These are phyloP conservation scores for Marchantia polymorpha DNA, from an alignment of 225 moss, liverwort and hornwort species.

Conservation along the genomic window DNA sequence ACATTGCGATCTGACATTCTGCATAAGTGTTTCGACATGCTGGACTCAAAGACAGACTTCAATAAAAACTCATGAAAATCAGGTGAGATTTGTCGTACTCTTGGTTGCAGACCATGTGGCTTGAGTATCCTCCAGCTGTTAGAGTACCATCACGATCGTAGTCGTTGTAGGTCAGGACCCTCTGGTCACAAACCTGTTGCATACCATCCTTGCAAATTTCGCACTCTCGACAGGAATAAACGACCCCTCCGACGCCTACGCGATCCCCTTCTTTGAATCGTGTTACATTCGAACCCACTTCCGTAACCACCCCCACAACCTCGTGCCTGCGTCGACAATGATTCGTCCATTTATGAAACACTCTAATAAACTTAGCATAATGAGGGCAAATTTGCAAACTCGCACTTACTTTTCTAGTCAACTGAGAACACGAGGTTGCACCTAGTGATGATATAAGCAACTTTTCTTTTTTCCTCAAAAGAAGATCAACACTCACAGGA, in stretches of 20 bases:
- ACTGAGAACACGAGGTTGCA: no score
- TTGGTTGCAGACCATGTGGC: constrained; percentile 53
- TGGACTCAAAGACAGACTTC: not conserved
- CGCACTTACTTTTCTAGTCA: no score
- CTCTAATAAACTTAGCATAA: no score
- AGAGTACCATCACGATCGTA: constrained; percentile 51
- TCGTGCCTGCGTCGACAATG: constrained; percentile 53
- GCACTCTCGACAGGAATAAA: constrained; percentile 49
- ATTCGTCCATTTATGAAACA: not conserved
- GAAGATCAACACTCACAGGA: no score
- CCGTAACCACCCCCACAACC: constrained; percentile 58
- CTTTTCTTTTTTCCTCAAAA: no score
- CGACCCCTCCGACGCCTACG: constrained; percentile 50
- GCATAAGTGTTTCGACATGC: no score
- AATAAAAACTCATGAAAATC: not conserved
- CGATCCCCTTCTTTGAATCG: constrained; percentile 59
- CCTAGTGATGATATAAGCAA: no score
- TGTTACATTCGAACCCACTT: constrained; percentile 65
- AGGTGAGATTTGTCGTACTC: constrained; percentile 28
- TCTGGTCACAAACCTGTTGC: constrained; percentile 39
- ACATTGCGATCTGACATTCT: no score
- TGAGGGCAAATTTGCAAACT: no score
- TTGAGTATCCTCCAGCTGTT: constrained; percentile 65
- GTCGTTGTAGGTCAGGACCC: constrained; percentile 46
- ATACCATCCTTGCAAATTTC: constrained; percentile 40